phyloP scores from a whole-genome alignment of 2,329 filamentous ascomycete species.

The Dryadomyces sulphureus region DNA sequence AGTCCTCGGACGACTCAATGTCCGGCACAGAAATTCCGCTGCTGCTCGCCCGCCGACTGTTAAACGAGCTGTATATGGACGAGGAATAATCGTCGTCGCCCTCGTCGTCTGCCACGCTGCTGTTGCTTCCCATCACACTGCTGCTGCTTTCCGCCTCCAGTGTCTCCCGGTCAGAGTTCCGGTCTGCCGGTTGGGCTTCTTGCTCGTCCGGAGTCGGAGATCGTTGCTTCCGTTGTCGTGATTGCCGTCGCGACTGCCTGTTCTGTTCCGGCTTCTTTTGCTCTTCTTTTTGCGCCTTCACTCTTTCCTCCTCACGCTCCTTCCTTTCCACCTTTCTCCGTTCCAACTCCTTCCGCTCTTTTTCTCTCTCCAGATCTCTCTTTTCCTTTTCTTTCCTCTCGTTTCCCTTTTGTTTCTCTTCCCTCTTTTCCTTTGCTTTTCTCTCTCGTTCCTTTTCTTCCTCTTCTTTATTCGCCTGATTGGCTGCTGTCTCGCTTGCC shows the following conservation, averaged over 20 bases:
- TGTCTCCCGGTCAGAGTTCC: background rate
- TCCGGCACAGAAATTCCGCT: background rate
- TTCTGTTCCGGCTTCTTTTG: background rate
- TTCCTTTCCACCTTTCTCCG: background rate
- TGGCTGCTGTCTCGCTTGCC: no score
- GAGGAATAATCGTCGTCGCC: conserved; percentile 3
- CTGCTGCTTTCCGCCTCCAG: background rate
- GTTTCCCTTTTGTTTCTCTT: background rate
- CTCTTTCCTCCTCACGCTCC: background rate
- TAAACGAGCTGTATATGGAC: conserved; percentile 5
- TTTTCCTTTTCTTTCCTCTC: background rate
- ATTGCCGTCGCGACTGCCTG: background rate
- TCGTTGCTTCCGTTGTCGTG: background rate
- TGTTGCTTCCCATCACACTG: no score
- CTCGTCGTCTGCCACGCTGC: background rate
- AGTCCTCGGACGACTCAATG: background rate
- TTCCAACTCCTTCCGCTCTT: background rate
- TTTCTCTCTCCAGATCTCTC: background rate
- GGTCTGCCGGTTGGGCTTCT: background rate
- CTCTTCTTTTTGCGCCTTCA: background rate
- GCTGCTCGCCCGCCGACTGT: conserved; percentile 3
- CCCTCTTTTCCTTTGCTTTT: background rate
- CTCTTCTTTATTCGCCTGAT: background rate
- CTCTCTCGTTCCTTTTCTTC: background rate
- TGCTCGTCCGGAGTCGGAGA: no score